Conservation (phyloP, 192 early-diverging fungal species). For the Linderina pennispora region DNA sequence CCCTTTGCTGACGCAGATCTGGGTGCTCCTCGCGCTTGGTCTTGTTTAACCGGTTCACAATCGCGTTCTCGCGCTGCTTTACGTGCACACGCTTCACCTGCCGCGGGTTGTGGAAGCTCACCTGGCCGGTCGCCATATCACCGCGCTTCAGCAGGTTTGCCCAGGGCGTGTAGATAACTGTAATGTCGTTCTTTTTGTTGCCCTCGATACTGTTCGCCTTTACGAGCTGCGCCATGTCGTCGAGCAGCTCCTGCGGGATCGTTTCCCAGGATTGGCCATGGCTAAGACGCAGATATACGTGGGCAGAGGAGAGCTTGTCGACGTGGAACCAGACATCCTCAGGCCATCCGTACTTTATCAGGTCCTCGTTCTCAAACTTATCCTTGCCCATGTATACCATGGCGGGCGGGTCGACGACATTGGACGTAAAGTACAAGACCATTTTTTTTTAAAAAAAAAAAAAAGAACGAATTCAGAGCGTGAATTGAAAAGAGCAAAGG, state of each 20-base stretch:
- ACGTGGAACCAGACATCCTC: constrained; percentile 97
- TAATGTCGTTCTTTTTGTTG: constrained; percentile 89
- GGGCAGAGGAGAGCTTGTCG: constrained; percentile 95
- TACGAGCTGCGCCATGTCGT: constrained; percentile 87
- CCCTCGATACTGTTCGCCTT: constrained; percentile 98
- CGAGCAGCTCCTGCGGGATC: constrained; percentile 66
- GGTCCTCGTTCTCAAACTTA: constrained; percentile 96
- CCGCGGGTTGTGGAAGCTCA: constrained; percentile 78
- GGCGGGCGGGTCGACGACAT: constrained; percentile 60
- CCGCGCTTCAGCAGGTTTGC: constrained; percentile 84
- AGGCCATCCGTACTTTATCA: constrained; percentile 92
- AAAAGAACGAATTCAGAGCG: not conserved
- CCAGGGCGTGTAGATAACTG: constrained; percentile 92
- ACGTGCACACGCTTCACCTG: constrained; percentile 78
- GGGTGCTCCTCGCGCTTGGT: constrained; percentile 71
- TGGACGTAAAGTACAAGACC: constrained; percentile 72
- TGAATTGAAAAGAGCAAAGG: not conserved
- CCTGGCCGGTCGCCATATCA: constrained; percentile 96
- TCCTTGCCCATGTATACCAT: constrained; percentile 97
- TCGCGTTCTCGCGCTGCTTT: constrained; percentile 66
- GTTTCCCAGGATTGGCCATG: constrained; percentile 69
- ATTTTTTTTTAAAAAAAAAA: constrained; percentile 21
- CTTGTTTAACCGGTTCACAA: constrained; percentile 93
- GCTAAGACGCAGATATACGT: constrained; percentile 87
- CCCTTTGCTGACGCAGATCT: constrained; percentile 72